A percentile compares a stretch with the other conserved stretches of the same genome.
Evolutionary conservation across 163 green algal genomes (phyloP).

Genomic region (Scenedesmus sp.): DNA sequence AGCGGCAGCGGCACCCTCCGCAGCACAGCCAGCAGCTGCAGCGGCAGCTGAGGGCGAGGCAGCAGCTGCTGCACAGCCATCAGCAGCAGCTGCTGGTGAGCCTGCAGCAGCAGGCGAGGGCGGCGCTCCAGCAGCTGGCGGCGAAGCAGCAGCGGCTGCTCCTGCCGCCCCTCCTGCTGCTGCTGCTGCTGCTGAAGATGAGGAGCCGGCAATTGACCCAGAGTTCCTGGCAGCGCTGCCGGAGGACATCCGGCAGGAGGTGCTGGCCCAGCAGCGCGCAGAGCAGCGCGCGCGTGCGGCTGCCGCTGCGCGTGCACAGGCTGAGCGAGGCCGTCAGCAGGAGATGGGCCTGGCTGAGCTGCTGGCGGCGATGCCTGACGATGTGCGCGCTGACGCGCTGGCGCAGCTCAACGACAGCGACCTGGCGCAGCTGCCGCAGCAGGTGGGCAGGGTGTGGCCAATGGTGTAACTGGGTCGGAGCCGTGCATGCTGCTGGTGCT

Average conservation of each 20-base stretch:
- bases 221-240: slow-evolving; percentile 95
- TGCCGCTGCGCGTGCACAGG: slow-evolving; percentile 15
- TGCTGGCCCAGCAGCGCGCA: slow-evolving; percentile 85
- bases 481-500: neutral
- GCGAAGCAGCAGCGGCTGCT: slow-evolving; percentile 14
- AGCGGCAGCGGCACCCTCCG: slow-evolving; percentile 7
- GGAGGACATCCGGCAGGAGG: slow-evolving; percentile 91
- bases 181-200: slow-evolving; percentile 53
- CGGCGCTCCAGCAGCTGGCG: slow-evolving; percentile 6
- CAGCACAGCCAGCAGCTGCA: slow-evolving; percentile 13
- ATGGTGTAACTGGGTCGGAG: too few relatives aligned
- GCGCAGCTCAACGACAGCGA: slow-evolving; percentile 29
- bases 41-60: slow-evolving; percentile 12
- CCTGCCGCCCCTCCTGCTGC: slow-evolving; percentile 25
- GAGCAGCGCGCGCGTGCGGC: slow-evolving; percentile 56
- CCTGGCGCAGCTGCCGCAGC: slow-evolving; percentile 36
- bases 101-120: neutral
- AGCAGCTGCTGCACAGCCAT: neutral
- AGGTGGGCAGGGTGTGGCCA: neutral
- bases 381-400: slow-evolving; percentile 30
- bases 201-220: slow-evolving; percentile 87
- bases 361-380: slow-evolving; percentile 44
- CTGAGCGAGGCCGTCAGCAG: slow-evolving; percentile 6
- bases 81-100: neutral
- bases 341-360: slow-evolving; percentile 38